These are phyloP conservation scores for Podaxis rugospora DNA, from an alignment of 768 basidiomycete genomes.

Conservation along the genomic window DNA sequence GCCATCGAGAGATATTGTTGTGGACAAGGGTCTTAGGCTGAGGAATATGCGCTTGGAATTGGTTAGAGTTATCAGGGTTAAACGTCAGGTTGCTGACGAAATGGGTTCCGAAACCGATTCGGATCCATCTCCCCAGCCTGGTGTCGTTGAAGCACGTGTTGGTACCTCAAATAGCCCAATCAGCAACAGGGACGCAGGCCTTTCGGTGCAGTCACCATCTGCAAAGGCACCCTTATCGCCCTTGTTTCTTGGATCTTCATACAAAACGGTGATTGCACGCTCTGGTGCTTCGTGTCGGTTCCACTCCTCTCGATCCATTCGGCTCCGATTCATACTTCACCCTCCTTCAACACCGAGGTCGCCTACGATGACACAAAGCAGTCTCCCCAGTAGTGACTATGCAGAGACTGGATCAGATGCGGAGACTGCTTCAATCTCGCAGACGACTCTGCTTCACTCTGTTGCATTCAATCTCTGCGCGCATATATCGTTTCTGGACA, in stretches of 20 bases:
- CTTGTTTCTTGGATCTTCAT: conserved; percentile 35
- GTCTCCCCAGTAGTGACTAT: conserved; percentile 38
- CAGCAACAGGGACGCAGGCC: conserved; percentile 10
- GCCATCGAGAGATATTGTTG: conserved; percentile 61
- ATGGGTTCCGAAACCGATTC: conserved; percentile 28
- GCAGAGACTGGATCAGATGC: conserved; percentile 50
- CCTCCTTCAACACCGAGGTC: conserved; percentile 47
- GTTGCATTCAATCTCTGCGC: conserved; percentile 75
- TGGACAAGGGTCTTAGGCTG: conserved; percentile 67
- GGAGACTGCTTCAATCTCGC: conserved; percentile 74
- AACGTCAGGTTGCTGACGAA: conserved; percentile 37
- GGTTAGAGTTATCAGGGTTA: conserved; percentile 58
- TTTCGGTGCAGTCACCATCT: conserved; percentile 22
- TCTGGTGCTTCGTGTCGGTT: conserved; percentile 93
- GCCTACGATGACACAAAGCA: conserved; percentile 40
- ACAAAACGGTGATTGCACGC: conserved; percentile 61
- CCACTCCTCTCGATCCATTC: conserved; percentile 70
- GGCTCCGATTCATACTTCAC: conserved; percentile 78
- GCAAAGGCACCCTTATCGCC: conserved; percentile 38
- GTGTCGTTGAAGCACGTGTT: conserved; percentile 7
- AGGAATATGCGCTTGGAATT: conserved; percentile 82
- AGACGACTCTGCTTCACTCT: conserved; percentile 78
- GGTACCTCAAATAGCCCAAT: conserved; percentile 10
- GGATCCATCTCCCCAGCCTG: conserved; percentile 19
- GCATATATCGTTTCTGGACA: conserved; percentile 74